Evolutionary conservation across 108 stramenopile species (phyloP).

Genomic region (Cylindrotheca closterium): DNA sequence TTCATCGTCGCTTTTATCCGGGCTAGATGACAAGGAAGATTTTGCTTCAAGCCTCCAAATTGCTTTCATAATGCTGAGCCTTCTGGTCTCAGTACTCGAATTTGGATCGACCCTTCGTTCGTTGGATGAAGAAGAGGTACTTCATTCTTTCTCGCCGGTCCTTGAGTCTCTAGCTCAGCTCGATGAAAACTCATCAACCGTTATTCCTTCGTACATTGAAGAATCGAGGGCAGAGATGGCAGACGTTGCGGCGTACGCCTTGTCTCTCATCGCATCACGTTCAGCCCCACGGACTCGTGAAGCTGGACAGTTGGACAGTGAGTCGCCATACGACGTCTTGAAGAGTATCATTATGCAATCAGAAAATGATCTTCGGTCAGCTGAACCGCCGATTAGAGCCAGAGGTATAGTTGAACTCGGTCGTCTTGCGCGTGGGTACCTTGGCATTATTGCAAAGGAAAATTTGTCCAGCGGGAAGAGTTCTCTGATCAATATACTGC

Average conservation of each 20-base stretch:
- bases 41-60: conserved; percentile 61
- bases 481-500: conserved; percentile 7
- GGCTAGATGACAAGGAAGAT: background rate
- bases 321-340: conserved; percentile 2
- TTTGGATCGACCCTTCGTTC: conserved; percentile 61
- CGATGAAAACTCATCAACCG: background rate
- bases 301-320: background rate
- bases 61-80: conserved; percentile 58
- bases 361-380: conserved; percentile 60
- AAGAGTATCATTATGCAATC: conserved; percentile 28
- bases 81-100: conserved; percentile 78
- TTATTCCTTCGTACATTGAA: conserved; percentile 2
- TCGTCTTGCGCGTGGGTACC: conserved; percentile 52
- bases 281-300: conserved; percentile 3
- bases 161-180: conserved; percentile 37
- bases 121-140: conserved; percentile 45
- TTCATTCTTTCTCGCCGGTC: conserved; percentile 45
- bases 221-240: conserved; percentile 38
- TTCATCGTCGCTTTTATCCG: too few relatives aligned
- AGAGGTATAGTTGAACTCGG: conserved; percentile 70
- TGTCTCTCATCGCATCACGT: conserved; percentile 67
- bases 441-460: conserved; percentile 8
- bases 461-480: background rate
- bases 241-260: conserved; percentile 81
- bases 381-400: conserved; percentile 77